phyloP scores from a whole-genome alignment of 2,329 filamentous ascomycete species.

The Lasiodiplodia hormozganensis region DNA sequence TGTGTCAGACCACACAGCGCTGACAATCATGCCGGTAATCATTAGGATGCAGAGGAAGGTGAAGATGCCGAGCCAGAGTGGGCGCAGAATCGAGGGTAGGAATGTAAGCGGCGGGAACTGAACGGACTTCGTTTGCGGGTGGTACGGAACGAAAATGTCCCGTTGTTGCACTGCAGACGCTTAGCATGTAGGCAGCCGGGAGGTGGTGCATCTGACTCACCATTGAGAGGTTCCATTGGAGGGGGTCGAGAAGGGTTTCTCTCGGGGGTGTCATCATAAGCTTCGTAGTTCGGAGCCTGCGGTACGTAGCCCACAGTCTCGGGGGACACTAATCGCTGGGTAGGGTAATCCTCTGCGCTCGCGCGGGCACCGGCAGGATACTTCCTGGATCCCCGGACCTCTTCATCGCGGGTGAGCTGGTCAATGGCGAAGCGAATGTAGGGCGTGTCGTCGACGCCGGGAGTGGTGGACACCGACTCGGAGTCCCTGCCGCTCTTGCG shows the following conservation, averaged over 20 bases:
- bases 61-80: slow-evolving; percentile 67
- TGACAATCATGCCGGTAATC: slow-evolving; percentile 74
- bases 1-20: slow-evolving; percentile 56
- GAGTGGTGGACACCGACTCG: slow-evolving; percentile 52
- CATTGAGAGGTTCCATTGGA: slow-evolving; percentile 16
- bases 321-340: slow-evolving; percentile 56
- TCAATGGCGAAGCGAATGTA: slow-evolving; percentile 92
- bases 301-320: slow-evolving; percentile 31
- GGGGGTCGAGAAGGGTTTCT: slow-evolving; percentile 16
- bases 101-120: slow-evolving; percentile 63
- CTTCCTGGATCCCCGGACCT: slow-evolving; percentile 62
- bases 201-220: background rate
- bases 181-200: background rate
- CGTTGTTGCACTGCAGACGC: slow-evolving; percentile 25
- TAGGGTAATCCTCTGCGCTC: slow-evolving; percentile 54
- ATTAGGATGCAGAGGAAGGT: slow-evolving; percentile 71
- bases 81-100: slow-evolving; percentile 74
- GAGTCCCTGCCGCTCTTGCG: slow-evolving; percentile 35
- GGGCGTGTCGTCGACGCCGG: slow-evolving; percentile 81
- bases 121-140: slow-evolving; percentile 36
- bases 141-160: slow-evolving; percentile 43
- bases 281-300: background rate
- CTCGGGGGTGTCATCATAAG: background rate
- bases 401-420: slow-evolving; percentile 78
- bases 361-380: slow-evolving; percentile 45